Evolutionary conservation across 805 yeast species (phyloP).

Genomic region (Teunomyces atbi): DNA sequence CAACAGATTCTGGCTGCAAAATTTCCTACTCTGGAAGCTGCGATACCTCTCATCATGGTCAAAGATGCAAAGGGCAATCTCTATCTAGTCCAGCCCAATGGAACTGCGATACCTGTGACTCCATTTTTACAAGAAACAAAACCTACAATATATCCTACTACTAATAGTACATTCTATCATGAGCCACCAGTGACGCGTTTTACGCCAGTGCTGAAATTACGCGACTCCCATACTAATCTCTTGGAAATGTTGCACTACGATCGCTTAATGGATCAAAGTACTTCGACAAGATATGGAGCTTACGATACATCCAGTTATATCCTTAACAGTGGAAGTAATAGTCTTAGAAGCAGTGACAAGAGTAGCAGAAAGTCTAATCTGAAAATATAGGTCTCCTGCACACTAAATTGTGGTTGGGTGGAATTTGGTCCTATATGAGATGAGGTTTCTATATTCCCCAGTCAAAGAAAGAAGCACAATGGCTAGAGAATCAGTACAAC

Average conservation of each 20-base stretch:
- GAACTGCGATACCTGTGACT: slow-evolving; percentile 7
- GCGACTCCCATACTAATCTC: slow-evolving; percentile 21
- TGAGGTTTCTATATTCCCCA: not conserved
- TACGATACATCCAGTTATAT: slow-evolving; percentile 12
- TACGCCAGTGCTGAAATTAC: slow-evolving; percentile 10
- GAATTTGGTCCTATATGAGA: not conserved
- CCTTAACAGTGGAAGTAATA: slow-evolving; percentile 7
- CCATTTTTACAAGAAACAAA: not conserved
- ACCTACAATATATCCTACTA: not conserved
- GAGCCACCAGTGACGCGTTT: slow-evolving; percentile 16
- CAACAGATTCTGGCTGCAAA: not conserved
- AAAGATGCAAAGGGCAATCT: slow-evolving; percentile 10
- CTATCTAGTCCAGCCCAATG: slow-evolving; percentile 13
- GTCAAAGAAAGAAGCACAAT: slow-evolving; percentile 6
- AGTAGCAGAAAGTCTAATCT: slow-evolving; percentile 7
- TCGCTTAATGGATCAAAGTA: slow-evolving; percentile 9
- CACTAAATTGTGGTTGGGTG: not conserved
- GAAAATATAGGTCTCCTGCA: slow-evolving; percentile 1
- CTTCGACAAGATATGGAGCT: slow-evolving; percentile 13
- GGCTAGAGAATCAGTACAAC: not conserved
- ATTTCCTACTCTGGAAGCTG: not conserved
- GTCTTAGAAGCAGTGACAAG: slow-evolving; percentile 7
- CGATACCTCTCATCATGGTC: not conserved
- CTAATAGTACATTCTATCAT: slow-evolving; percentile 13
- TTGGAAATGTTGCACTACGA: slow-evolving; percentile 22